A percentile compares a stretch with the other conserved stretches of the same genome.
Evolutionary conservation across 148 eudicot genomes (phyloP).

Genomic region (Rhododendron molle): DNA sequence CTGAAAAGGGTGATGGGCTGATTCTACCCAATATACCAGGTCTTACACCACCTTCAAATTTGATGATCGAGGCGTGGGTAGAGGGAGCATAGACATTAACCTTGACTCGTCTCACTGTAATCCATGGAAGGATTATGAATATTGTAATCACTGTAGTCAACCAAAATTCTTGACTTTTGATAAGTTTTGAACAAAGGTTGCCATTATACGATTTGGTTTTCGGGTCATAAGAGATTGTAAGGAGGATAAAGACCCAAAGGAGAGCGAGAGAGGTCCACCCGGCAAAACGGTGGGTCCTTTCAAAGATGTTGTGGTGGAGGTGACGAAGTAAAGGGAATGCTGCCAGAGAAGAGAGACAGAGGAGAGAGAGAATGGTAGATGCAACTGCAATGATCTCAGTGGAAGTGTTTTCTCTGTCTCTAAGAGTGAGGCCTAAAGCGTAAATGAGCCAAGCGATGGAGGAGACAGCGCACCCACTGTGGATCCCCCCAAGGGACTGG

Average conservation of each 20-base stretch:
- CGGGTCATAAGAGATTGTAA: slow-evolving; percentile 36
- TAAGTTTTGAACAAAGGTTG: slow-evolving; percentile 15
- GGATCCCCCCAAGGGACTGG: slow-evolving; percentile 51
- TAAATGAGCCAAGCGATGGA: slow-evolving; percentile 43
- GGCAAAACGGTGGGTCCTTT: slow-evolving; percentile 44
- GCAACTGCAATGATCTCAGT: slow-evolving; percentile 32
- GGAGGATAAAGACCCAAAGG: slow-evolving; percentile 42
- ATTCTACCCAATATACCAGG: slow-evolving; percentile 46
- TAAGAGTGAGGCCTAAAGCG: slow-evolving; percentile 31
- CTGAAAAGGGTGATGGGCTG: slow-evolving; percentile 52
- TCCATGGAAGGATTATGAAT: slow-evolving; percentile 43
- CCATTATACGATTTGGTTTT: slow-evolving; percentile 25
- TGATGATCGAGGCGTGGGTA: slow-evolving; percentile 42
- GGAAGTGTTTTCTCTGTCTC: slow-evolving; percentile 30
- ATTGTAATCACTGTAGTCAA: slow-evolving; percentile 31
- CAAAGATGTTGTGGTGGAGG: slow-evolving; percentile 51
- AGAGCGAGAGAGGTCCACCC: slow-evolving; percentile 44
- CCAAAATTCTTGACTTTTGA: slow-evolving; percentile 36
- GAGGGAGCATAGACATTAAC: slow-evolving; percentile 44
- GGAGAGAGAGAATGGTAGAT: slow-evolving; percentile 30
- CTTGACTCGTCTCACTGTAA: slow-evolving; percentile 38
- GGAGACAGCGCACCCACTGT: slow-evolving; percentile 48
- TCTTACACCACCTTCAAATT: slow-evolving; percentile 40
- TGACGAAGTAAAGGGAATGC: slow-evolving; percentile 53
- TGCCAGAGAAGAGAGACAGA: slow-evolving; percentile 29